These are phyloP conservation scores for Cutaneotrichosporon dermatis DNA, from an alignment of 1,284 basidiomycete genomes.

Conservation along the genomic window DNA sequence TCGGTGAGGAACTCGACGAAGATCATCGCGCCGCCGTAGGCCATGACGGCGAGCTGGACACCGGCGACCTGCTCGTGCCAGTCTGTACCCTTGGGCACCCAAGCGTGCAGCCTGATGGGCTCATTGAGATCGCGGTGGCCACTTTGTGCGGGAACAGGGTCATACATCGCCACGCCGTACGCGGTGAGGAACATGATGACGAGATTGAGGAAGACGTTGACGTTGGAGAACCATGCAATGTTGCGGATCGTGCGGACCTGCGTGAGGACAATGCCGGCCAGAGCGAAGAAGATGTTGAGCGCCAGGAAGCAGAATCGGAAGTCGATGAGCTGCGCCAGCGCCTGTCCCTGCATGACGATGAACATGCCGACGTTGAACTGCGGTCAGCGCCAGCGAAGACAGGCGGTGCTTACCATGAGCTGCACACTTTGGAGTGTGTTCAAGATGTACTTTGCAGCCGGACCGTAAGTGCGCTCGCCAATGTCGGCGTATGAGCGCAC, in stretches of 20 bases:
- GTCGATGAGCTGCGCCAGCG: conserved; percentile 6
- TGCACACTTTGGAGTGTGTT: conserved; percentile 15
- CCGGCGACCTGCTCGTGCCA: conserved; percentile 43
- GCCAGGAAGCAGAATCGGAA: conserved; percentile 16
- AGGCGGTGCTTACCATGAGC: not conserved
- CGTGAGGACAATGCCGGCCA: conserved; percentile 8
- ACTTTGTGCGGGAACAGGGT: conserved; percentile 52
- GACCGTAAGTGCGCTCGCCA: conserved; percentile 17
- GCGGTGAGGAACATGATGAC: conserved; percentile 11
- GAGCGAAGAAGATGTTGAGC: conserved; percentile 9
- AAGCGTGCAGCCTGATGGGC: conserved; percentile 53
- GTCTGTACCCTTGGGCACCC: conserved; percentile 50
- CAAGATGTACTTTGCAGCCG: conserved; percentile 5
- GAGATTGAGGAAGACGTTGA: conserved; percentile 14
- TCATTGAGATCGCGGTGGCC: conserved; percentile 39
- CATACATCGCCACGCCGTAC: conserved; percentile 12
- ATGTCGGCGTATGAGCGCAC: conserved; percentile 20
- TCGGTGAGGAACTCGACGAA: conserved; percentile 62
- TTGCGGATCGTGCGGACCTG: conserved; percentile 16
- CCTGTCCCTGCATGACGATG: conserved; percentile 10
- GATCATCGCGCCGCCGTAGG: conserved; percentile 56
- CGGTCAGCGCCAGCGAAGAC: not conserved
- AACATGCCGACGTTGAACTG: conserved; percentile 13
- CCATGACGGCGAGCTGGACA: conserved; percentile 59
- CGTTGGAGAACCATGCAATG: conserved; percentile 10